Conservation (phyloP, 2,329 filamentous ascomycete species). For the Xylaria sp. region DNA sequence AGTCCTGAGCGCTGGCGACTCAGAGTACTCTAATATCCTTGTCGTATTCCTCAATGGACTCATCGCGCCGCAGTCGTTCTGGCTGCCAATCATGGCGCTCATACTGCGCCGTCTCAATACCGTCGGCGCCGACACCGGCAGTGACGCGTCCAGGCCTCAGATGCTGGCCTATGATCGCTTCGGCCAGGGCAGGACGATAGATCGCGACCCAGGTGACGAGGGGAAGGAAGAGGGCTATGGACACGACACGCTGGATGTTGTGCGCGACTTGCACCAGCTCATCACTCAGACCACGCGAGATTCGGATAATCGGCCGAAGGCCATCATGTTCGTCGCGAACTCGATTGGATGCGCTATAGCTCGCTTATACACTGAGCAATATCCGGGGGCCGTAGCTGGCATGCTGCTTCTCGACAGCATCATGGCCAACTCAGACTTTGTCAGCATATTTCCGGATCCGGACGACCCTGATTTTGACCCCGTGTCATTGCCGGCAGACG, state of each 20-base stretch:
- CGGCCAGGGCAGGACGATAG: slow-evolving; percentile 60
- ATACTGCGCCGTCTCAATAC: slow-evolving; percentile 35
- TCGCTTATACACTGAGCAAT: slow-evolving; percentile 61
- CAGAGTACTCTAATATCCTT: slow-evolving; percentile 33
- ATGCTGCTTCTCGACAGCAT: slow-evolving; percentile 67
- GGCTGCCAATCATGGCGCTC: slow-evolving; percentile 42
- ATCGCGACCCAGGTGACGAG: slow-evolving; percentile 60
- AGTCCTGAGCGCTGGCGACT: slow-evolving; percentile 34
- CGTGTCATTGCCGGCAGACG: slow-evolving; percentile 53
- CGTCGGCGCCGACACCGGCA: background rate
- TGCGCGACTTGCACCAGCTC: slow-evolving; percentile 59
- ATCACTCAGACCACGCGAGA: slow-evolving; percentile 29
- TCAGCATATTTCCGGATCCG: slow-evolving; percentile 66
- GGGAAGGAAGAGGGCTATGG: slow-evolving; percentile 58
- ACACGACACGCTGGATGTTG: slow-evolving; percentile 59
- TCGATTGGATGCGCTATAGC: slow-evolving; percentile 65
- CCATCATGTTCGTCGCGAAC: slow-evolving; percentile 62
- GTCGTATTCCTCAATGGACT: slow-evolving; percentile 49
- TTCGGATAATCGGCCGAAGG: slow-evolving; percentile 40
- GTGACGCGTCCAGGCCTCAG: slow-evolving; percentile 41
- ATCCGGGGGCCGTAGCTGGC: slow-evolving; percentile 58
- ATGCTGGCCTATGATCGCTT: slow-evolving; percentile 68
- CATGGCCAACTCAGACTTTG: slow-evolving; percentile 67
- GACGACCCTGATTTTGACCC: slow-evolving; percentile 59
- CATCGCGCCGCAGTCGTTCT: slow-evolving; percentile 43